A percentile compares a stretch with the other conserved stretches of the same genome.
Evolutionary conservation across 164 flowering plant genomes (phyloP).

Genomic region (Brasenia schreberi): DNA sequence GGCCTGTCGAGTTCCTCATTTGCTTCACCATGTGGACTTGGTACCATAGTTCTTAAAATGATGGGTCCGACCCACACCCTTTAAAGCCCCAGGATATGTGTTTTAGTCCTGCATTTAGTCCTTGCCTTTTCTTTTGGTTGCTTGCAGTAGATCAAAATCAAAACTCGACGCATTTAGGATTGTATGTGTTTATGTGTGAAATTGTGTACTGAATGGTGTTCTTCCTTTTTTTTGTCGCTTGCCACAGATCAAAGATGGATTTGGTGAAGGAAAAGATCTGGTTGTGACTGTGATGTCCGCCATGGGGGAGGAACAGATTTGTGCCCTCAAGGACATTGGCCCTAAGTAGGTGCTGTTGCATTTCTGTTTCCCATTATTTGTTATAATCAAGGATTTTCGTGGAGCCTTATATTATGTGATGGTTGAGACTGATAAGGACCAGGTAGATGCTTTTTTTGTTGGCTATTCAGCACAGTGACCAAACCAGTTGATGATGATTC

Average conservation of each 20-base stretch:
- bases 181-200: neutral
- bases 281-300: slow-evolving; percentile 48
- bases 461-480: neutral
- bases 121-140: neutral
- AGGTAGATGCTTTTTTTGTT: neutral
- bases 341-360: slow-evolving; percentile 16
- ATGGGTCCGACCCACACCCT: no score
- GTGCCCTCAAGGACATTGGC: slow-evolving; percentile 50
- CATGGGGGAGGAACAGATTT: slow-evolving; percentile 51
- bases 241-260: slow-evolving; percentile 40
- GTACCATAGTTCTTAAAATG: no score
- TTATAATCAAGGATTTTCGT: neutral
- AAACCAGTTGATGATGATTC: neutral
- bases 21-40: no score
- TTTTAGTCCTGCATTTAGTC: neutral
- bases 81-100: no score
- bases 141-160: neutral
- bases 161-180: neutral
- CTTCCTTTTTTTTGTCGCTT: neutral
- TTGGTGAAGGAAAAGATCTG: slow-evolving; percentile 50
- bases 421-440: neutral
- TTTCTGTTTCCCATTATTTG: neutral
- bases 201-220: neutral
- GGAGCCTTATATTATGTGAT: neutral
- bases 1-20: no score